Conservation (phyloP, 2,329 filamentous ascomycete genomes). For the Trichoderma breve region DNA sequence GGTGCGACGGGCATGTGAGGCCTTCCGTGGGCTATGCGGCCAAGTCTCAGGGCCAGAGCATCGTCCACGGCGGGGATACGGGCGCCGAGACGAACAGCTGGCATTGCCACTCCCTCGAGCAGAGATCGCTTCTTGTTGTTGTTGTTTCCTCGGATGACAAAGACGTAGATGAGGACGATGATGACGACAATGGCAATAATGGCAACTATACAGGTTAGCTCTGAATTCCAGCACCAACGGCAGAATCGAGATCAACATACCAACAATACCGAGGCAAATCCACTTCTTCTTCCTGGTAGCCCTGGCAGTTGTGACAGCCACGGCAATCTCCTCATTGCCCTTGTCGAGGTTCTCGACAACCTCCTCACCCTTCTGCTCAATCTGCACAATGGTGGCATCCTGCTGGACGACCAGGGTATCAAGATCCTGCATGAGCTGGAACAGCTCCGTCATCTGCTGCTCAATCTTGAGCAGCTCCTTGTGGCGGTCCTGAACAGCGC, state of each 20-base stretch:
- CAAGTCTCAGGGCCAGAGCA: neutral
- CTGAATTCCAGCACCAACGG: neutral
- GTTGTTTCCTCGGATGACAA: conserved; percentile 37
- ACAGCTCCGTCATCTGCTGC: conserved; percentile 80
- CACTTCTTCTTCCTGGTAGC: conserved; percentile 91
- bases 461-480: conserved; percentile 90
- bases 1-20: conserved; percentile 9
- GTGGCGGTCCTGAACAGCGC: conserved; percentile 79
- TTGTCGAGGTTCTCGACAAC: conserved; percentile 80
- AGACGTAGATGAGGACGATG: conserved; percentile 49
- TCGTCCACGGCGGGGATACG: neutral
- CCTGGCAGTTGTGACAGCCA: conserved; percentile 78
- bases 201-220: conserved; percentile 42
- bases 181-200: conserved; percentile 54
- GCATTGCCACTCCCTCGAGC: conserved; percentile 23
- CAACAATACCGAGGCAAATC: conserved; percentile 79
- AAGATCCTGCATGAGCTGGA: conserved; percentile 86
- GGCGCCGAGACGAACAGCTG: neutral
- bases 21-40: neutral
- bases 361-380: conserved; percentile 84
- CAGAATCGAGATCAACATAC: conserved; percentile 39
- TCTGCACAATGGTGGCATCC: conserved; percentile 73
- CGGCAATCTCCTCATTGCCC: conserved; percentile 77
- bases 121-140: conserved; percentile 34
- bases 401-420: conserved; percentile 84